These are phyloP conservation scores for Entomortierella parvispora DNA, from an alignment of 192 early-diverging fungal species.

Conservation along the genomic window DNA sequence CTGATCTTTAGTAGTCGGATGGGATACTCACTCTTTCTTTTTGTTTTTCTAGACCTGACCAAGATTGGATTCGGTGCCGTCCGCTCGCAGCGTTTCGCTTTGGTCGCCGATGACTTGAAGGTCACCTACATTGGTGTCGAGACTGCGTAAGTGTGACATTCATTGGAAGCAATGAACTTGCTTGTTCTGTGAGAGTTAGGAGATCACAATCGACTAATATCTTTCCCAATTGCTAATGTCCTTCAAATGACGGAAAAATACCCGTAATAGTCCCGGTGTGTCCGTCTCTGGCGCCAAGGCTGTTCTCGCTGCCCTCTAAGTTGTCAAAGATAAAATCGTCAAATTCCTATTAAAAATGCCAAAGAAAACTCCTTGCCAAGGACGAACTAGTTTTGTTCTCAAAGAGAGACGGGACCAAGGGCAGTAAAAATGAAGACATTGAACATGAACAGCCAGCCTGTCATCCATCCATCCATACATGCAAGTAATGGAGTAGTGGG, in stretches of 20 bases:
- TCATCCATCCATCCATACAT: too few species aligned
- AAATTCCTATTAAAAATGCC: neutral
- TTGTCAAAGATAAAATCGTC: conserved; percentile 3
- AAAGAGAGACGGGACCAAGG: too few species aligned
- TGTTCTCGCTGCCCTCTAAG: conserved; percentile 68
- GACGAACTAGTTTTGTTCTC: too few species aligned
- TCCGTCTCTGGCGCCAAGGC: conserved; percentile 65
- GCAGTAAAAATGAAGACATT: too few species aligned
- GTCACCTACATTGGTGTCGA: conserved; percentile 82
- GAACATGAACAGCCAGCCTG: too few species aligned
- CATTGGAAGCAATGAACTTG: too few species aligned
- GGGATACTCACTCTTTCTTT: conserved; percentile 7
- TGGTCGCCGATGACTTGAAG: conserved; percentile 76
- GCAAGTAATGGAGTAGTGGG: too few species aligned
- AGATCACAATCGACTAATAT: too few species aligned
- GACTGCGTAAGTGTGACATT: conserved; percentile 33
- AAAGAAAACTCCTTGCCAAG: neutral
- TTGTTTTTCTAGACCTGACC: conserved; percentile 58
- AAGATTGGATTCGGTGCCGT: conserved; percentile 71
- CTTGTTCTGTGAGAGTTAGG: too few species aligned
- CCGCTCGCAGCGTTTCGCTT: conserved; percentile 76
- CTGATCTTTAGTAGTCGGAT: neutral
- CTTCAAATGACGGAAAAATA: too few species aligned
- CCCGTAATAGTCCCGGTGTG: conserved; percentile 57
- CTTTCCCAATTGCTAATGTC: too few species aligned